A percentile compares a stretch with the other conserved stretches of the same genome.
Evolutionary conservation across 495 filamentous ascomycete genomes (phyloP).

Genomic region (Penicillium atrosanguineum): DNA sequence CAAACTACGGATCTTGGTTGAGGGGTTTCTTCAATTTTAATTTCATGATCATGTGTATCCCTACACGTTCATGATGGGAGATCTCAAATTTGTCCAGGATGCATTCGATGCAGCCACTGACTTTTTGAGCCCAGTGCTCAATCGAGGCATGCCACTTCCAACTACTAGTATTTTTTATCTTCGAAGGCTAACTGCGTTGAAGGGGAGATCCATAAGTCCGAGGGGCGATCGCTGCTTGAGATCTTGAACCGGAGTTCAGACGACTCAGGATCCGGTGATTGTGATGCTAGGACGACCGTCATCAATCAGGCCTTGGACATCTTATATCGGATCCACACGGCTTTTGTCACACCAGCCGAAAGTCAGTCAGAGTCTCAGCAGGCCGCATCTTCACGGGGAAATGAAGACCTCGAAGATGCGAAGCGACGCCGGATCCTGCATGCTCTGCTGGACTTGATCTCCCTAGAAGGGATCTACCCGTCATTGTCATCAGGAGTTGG

Average conservation of each 20-base stretch:
- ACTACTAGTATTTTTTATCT: neutral
- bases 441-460: conserved; percentile 52
- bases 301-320: conserved; percentile 39
- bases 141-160: conserved; percentile 39
- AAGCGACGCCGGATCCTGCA: conserved; percentile 46
- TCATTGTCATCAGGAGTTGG: conserved; percentile 52
- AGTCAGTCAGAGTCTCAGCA: conserved; percentile 8
- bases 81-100: conserved; percentile 15
- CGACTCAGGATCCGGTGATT: conserved; percentile 4
- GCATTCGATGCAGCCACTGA: conserved; percentile 38
- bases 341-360: conserved; percentile 30
- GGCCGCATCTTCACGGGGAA: neutral
- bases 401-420: conserved; percentile 39
- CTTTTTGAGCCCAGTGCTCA: conserved; percentile 44
- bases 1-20: neutral
- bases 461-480: conserved; percentile 56
- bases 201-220: conserved; percentile 41
- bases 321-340: conserved; percentile 36
- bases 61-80: conserved; percentile 28
- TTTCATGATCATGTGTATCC: neutral
- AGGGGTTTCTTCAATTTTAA: neutral
- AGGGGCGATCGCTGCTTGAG: conserved; percentile 38
- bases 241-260: conserved; percentile 22
- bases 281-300: conserved; percentile 22
- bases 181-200: conserved; percentile 28